Evolutionary conservation across 2,329 filamentous ascomycete genomes (phyloP).

Genomic region (Colletotrichum spinosum): DNA sequence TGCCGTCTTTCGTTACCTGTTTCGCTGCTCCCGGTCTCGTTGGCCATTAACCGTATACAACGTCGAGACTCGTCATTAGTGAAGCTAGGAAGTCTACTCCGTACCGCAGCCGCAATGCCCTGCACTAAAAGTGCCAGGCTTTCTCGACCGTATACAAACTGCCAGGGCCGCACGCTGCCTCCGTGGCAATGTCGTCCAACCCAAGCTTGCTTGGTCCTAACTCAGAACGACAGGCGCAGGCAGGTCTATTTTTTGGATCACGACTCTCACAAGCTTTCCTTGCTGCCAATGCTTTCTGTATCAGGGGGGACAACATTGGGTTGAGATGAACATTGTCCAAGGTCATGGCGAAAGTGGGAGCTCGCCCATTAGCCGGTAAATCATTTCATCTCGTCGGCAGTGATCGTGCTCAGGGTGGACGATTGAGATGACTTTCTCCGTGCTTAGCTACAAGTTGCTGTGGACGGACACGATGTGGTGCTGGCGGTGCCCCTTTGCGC

Average conservation of each 20-base stretch:
- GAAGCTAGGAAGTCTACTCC: too few relatives aligned
- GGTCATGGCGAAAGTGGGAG: too few relatives aligned
- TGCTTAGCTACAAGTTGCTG: too few relatives aligned
- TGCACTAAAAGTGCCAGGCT: too few relatives aligned
- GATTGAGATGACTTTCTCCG: not conserved
- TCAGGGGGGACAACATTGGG: too few relatives aligned
- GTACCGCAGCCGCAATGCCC: too few relatives aligned
- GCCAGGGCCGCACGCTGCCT: too few relatives aligned
- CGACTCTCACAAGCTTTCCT: not conserved
- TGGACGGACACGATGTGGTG: not conserved
- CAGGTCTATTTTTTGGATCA: constrained; percentile 6
- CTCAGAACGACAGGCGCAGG: constrained; percentile 15
- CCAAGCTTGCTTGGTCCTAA: constrained; percentile 6
- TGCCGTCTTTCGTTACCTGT: constrained; percentile 6
- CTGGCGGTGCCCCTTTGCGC: constrained; percentile 17
- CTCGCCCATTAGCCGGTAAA: too few relatives aligned
- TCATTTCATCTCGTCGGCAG: too few relatives aligned
- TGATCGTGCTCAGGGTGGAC: constrained; percentile 2
- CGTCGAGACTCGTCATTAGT: constrained; percentile 9
- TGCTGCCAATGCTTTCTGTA: not conserved
- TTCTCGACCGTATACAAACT: too few relatives aligned
- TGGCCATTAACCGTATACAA: not conserved
- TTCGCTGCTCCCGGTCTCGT: constrained; percentile 9
- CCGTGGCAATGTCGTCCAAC: too few relatives aligned
- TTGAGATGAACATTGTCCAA: too few relatives aligned